These are phyloP conservation scores for Chiua virens DNA, from an alignment of 768 basidiomycete genomes.

Conservation along the genomic window DNA sequence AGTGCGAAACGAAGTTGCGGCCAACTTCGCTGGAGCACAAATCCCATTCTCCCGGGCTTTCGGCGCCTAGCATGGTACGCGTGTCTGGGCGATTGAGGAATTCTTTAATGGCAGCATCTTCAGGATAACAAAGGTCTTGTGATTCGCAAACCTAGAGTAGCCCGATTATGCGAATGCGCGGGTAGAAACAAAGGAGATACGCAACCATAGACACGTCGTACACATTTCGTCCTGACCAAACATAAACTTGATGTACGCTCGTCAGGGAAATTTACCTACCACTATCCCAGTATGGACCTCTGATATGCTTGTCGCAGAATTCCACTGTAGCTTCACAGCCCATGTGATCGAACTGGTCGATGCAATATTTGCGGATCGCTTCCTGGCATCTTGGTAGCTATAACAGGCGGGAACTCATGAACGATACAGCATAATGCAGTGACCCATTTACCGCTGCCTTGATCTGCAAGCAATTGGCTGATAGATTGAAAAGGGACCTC, in stretches of 20 bases:
- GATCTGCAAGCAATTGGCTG: slow-evolving; percentile 44
- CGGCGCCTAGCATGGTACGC: slow-evolving; percentile 47
- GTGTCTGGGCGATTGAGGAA: slow-evolving; percentile 49
- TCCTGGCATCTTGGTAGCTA: slow-evolving; percentile 70
- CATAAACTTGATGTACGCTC: background rate
- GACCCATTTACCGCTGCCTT: slow-evolving; percentile 49
- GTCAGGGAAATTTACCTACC: slow-evolving; percentile 25
- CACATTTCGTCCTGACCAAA: slow-evolving; percentile 42
- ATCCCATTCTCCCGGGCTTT: slow-evolving; percentile 50
- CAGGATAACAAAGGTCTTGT: slow-evolving; percentile 39
- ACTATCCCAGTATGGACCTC: slow-evolving; percentile 38
- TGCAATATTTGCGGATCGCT: slow-evolving; percentile 55
- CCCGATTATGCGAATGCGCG: background rate
- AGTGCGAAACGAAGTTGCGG: slow-evolving; percentile 48
- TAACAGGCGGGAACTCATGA: background rate
- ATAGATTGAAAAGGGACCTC: slow-evolving; percentile 50
- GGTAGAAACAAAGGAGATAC: background rate
- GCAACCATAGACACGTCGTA: slow-evolving; percentile 59
- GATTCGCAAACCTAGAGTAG: slow-evolving; percentile 22
- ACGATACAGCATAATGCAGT: background rate
- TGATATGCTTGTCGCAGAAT: slow-evolving; percentile 64
- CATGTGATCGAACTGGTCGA: slow-evolving; percentile 63
- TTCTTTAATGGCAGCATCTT: slow-evolving; percentile 38
- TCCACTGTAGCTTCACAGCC: slow-evolving; percentile 63
- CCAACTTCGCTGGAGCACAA: slow-evolving; percentile 55